Conservation (phyloP, 2,329 filamentous ascomycete genomes). For the Phoma sp. region DNA sequence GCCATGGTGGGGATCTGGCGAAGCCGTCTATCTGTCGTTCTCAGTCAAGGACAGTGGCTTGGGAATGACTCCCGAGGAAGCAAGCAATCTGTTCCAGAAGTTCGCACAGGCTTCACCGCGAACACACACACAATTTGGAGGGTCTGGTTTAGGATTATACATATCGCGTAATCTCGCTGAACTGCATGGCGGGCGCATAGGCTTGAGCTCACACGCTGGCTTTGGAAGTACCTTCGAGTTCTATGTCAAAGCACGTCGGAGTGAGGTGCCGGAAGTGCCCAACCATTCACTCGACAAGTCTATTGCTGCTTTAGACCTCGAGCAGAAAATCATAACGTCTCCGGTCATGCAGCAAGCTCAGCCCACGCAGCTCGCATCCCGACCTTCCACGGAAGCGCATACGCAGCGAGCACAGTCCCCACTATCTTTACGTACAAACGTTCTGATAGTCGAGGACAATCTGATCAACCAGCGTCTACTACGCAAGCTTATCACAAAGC, state of each 20-base stretch:
- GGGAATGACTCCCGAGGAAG: constrained; percentile 2
- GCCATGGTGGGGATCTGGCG: constrained; percentile 9
- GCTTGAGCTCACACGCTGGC: constrained; percentile 25
- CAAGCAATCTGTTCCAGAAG: constrained; percentile 14
- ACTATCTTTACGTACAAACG: constrained; percentile 5
- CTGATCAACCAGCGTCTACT: constrained; percentile 41
- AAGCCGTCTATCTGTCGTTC: constrained; percentile 13
- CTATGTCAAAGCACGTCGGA: constrained; percentile 23
- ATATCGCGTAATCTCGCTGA: constrained; percentile 36
- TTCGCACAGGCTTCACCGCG: constrained; percentile 20
- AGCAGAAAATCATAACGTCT: background rate
- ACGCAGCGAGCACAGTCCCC: background rate
- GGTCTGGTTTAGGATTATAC: constrained; percentile 30
- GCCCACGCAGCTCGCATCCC: background rate
- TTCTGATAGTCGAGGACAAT: constrained; percentile 43
- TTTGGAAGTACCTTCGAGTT: constrained; percentile 35
- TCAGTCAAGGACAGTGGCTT: constrained; percentile 16
- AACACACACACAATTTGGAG: constrained; percentile 57
- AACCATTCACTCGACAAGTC: background rate
- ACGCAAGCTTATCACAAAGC: constrained; percentile 28
- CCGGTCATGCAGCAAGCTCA: constrained; percentile 7
- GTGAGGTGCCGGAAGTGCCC: constrained; percentile 3
- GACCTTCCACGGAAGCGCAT: background rate
- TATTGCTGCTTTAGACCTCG: constrained; percentile 4
- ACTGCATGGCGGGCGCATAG: constrained; percentile 35